Evolutionary conservation across 768 basidiomycete genomes (phyloP).

Genomic region (Psilocybe azurescens): DNA sequence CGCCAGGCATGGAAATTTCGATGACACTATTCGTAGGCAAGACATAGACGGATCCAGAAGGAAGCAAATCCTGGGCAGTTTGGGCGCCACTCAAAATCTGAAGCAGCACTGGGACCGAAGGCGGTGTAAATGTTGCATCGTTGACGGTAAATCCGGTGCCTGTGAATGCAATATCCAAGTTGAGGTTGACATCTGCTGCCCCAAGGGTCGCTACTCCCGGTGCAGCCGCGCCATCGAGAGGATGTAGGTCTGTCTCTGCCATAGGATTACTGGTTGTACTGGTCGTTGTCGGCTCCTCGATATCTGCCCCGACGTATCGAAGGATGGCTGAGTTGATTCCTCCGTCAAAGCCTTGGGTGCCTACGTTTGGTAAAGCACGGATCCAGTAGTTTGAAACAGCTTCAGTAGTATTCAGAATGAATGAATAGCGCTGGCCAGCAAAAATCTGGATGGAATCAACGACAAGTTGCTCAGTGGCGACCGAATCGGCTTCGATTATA

Average conservation of each 20-base stretch:
- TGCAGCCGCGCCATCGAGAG: conserved; percentile 27
- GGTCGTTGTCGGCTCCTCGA: conserved; percentile 40
- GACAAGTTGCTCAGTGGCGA: conserved; percentile 38
- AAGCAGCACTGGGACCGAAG: conserved; percentile 47
- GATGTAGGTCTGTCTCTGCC: conserved; percentile 40
- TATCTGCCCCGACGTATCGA: conserved; percentile 48
- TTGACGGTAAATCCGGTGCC: conserved; percentile 26
- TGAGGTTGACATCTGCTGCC: conserved; percentile 40
- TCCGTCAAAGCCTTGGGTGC: conserved; percentile 17
- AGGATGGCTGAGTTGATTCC: conserved; percentile 53
- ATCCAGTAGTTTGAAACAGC: conserved; percentile 47
- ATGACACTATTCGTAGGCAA: conserved; percentile 47
- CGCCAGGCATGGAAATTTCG: conserved; percentile 50
- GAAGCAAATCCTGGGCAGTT: conserved; percentile 39
- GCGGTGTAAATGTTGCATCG: conserved; percentile 31
- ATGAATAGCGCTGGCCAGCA: conserved; percentile 55
- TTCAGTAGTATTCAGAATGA: conserved; percentile 39
- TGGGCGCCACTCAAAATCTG: conserved; percentile 46
- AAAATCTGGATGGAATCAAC: conserved; percentile 49
- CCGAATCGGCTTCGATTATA: conserved; percentile 47
- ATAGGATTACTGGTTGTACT: conserved; percentile 32
- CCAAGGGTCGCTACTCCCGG: conserved; percentile 38
- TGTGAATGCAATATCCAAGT: conserved; percentile 31
- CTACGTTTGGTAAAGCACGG: conserved; percentile 38
- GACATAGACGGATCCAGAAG: conserved; percentile 43